Percentiles rank a stretch among this genome's conserved stretches.
Conservation (phyloP, 1,139 yeast genomes). For the Trichomonascaceae sp. region DNA sequence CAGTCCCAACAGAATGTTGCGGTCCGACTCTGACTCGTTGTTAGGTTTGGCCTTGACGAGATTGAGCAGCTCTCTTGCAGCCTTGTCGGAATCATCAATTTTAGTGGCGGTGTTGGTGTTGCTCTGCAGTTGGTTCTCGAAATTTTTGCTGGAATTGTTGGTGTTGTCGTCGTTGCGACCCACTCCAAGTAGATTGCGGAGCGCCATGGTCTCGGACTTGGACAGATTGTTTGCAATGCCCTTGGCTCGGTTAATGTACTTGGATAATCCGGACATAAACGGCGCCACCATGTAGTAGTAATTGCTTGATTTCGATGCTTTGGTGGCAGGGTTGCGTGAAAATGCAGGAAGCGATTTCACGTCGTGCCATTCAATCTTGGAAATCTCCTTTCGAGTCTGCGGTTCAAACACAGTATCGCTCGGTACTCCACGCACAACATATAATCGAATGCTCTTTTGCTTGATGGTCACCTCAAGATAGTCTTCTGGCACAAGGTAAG, state of each 20-base stretch:
- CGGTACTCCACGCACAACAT: conserved; percentile 65
- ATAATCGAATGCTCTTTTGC: conserved; percentile 82
- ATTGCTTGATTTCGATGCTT: conserved; percentile 4
- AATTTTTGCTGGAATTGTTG: not conserved
- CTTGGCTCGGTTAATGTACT: conserved; percentile 19
- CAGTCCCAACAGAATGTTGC: conserved; percentile 19
- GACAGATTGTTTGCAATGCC: conserved; percentile 21
- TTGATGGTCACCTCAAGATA: conserved; percentile 68
- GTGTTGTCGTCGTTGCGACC: conserved; percentile 6
- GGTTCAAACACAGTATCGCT: conserved; percentile 66
- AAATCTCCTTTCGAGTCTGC: conserved; percentile 75
- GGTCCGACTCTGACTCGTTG: conserved; percentile 8
- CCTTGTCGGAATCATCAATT: conserved; percentile 10
- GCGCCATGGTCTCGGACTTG: conserved; percentile 22
- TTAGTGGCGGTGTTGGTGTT: conserved; percentile 2
- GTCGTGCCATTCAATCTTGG: conserved; percentile 47
- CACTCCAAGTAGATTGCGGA: conserved; percentile 23
- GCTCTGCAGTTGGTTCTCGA: conserved; percentile 5
- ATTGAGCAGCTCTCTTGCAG: conserved; percentile 14
- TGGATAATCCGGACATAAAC: conserved; percentile 22
- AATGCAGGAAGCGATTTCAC: conserved; percentile 34
- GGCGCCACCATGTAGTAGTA: conserved; percentile 28
- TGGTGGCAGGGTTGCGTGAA: conserved; percentile 10
- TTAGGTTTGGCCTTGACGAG: conserved; percentile 11
- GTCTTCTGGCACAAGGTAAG: conserved; percentile 52